These are phyloP conservation scores for Alternaria sp. DNA, from an alignment of 2,329 filamentous ascomycete species.

Conservation along the genomic window DNA sequence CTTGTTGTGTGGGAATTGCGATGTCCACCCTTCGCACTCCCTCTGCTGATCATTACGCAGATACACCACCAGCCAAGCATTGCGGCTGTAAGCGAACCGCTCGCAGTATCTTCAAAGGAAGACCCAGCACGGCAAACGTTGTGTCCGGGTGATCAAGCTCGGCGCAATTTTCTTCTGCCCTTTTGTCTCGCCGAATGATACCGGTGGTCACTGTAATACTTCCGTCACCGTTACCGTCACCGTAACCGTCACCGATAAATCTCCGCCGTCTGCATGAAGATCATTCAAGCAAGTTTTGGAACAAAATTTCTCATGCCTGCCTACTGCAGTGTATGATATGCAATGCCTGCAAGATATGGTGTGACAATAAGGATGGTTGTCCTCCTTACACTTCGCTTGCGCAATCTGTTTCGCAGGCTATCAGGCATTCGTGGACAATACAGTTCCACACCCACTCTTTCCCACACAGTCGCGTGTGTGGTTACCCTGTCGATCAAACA, in stretches of 20 bases:
- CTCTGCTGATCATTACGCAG: constrained; percentile 8
- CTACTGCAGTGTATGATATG: constrained; percentile 2
- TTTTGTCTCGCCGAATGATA: constrained; percentile 1
- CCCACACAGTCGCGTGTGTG: constrained; percentile 15
- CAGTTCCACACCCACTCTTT: constrained; percentile 8
- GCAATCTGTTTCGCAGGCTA: constrained; percentile 17
- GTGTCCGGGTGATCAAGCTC: constrained; percentile 11
- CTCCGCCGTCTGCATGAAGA: not conserved
- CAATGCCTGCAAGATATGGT: constrained; percentile 1
- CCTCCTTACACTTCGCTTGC: constrained; percentile 14
- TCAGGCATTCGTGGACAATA: constrained; percentile 17
- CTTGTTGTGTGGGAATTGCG: constrained; percentile 12
- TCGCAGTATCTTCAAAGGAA: constrained; percentile 6
- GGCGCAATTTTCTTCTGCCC: constrained; percentile 9
- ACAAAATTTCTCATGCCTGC: not conserved
- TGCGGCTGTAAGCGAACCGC: constrained; percentile 15
- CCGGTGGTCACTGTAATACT: not conserved
- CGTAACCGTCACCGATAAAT: constrained; percentile 7
- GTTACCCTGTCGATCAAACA: constrained; percentile 18
- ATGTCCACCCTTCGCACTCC: constrained; percentile 10
- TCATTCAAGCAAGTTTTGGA: not conserved
- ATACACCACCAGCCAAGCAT: constrained; percentile 9
- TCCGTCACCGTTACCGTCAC: constrained; percentile 2
- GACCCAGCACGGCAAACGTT: constrained; percentile 8
- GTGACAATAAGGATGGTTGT: constrained; percentile 6